Evolutionary conservation across 305 asterid genomes (phyloP), one percentile per base, ranked within the genome.

Genomic region (Plantago rigida): DNA sequence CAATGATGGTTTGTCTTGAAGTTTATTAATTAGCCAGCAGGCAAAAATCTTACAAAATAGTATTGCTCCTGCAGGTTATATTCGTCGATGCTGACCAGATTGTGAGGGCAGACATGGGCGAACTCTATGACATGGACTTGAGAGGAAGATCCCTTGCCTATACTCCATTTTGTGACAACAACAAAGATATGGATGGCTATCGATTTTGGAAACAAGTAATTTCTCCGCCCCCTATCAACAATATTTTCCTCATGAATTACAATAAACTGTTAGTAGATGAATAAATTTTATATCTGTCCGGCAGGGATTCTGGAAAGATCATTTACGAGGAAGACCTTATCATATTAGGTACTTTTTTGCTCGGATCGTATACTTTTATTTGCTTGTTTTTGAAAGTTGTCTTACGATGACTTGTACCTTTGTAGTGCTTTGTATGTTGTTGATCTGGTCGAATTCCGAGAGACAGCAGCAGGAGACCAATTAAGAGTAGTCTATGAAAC

Each of bases 271-370:
- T 71, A 2, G 1, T 68, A 42, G 9, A 39, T 36, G 65, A 41
- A 65, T 70, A 61, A 57, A 65, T 64, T 60, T 51, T 6, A 22
- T 60, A 36, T 41, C 69, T 69, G 67, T 67, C 14, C 62, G 66
- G 73, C 84, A 92, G 97, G 99, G 99, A 36, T 92, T 92, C 81
- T 92, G 99, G 99, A 92, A 75, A 71, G 99, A 92, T 72, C 99
- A 92, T 75, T 78, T 92, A 78, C 84, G 95, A 65, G 99, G 99
- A 57, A 88, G 79, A 76, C 94, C 97, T 8, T 88, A 92, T 74
- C 99, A 88, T 77, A 92, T 92, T 65, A 92, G 96, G 98, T 85
- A 76, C 55, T 39, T 61, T 13, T 65, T 57, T 63, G 13, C 29
- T 17, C 54, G 28, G 49, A 17, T 39, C 56, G 22, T 53, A 31